phyloP scores from a whole-genome alignment of 83 land plant genomes.

The Picea abies region DNA sequence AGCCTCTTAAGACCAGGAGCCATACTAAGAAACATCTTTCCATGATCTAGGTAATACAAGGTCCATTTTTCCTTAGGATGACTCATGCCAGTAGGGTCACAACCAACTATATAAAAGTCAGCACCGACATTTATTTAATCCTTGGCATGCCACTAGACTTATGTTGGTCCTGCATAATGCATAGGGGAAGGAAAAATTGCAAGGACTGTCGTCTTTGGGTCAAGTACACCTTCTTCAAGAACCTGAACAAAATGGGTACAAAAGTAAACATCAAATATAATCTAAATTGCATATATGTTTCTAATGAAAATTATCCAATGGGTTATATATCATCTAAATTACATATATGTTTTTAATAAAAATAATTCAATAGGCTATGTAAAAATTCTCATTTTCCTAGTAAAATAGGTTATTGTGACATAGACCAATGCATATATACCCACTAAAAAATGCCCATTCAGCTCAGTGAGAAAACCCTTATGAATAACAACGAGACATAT shows the following conservation, averaged over 20 bases:
- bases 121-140: constrained; percentile 96
- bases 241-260: constrained; percentile 47
- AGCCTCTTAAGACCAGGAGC: constrained; percentile 59
- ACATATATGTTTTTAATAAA: not conserved
- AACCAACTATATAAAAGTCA: constrained; percentile 93
- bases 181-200: constrained; percentile 86
- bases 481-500: too few species aligned
- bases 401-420: not conserved
- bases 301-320: not conserved
- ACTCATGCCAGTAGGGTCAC: constrained; percentile 73
- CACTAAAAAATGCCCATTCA: constrained; percentile 14
- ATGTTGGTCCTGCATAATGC: constrained; percentile 98
- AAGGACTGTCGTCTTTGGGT: constrained; percentile 90
- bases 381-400: too few species aligned
- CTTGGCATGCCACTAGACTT: constrained; percentile 99
- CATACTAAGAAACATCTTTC: constrained; percentile 52
- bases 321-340: not conserved
- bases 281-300: not conserved
- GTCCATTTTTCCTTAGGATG: constrained; percentile 53
- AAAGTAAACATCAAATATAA: constrained; percentile 2
- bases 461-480: not conserved
- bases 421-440: constrained; percentile 6
- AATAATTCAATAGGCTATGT: not conserved
- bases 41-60: constrained; percentile 48
- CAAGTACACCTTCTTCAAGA: constrained; percentile 87